phyloP scores from a whole-genome alignment of 2,329 filamentous ascomycete genomes.

The Neonectria punicea region DNA sequence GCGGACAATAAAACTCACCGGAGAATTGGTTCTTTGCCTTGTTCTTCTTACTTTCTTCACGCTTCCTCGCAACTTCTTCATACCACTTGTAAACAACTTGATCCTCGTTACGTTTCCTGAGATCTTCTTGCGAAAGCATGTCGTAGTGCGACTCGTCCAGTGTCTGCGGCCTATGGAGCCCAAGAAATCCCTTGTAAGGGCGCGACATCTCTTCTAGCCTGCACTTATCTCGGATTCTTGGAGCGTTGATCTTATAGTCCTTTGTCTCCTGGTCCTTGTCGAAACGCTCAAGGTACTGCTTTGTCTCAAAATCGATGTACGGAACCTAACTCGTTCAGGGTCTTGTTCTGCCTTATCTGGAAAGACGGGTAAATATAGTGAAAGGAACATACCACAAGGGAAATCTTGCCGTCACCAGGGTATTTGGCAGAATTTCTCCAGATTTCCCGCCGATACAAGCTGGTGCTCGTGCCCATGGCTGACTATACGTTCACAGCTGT shows the following conservation, averaged over 20 bases:
- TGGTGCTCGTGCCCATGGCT: too few relatives aligned
- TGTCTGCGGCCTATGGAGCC: slow-evolving; percentile 20
- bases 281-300: slow-evolving; percentile 6
- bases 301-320: slow-evolving; percentile 15
- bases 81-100: slow-evolving; percentile 25
- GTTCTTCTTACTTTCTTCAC: too few relatives aligned
- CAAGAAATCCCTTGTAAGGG: slow-evolving; percentile 3
- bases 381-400: slow-evolving; percentile 4
- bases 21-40: too few relatives aligned
- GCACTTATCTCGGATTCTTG: not conserved
- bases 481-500: too few relatives aligned
- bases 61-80: not conserved
- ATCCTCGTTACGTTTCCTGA: slow-evolving; percentile 7
- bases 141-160: slow-evolving; percentile 24
- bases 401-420: not conserved
- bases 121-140: not conserved
- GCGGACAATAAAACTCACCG: too few relatives aligned
- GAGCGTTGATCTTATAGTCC: not conserved
- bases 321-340: not conserved
- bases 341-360: too few relatives aligned
- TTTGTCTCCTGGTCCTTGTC: not conserved
- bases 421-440: too few relatives aligned
- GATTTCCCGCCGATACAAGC: too few relatives aligned
- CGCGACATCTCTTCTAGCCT: slow-evolving; percentile 10
- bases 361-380: too few relatives aligned